Evolutionary conservation across 2,329 filamentous ascomycete species (phyloP), one percentile per base, ranked within the genome.

Genomic region (Fulvia fulva): DNA sequence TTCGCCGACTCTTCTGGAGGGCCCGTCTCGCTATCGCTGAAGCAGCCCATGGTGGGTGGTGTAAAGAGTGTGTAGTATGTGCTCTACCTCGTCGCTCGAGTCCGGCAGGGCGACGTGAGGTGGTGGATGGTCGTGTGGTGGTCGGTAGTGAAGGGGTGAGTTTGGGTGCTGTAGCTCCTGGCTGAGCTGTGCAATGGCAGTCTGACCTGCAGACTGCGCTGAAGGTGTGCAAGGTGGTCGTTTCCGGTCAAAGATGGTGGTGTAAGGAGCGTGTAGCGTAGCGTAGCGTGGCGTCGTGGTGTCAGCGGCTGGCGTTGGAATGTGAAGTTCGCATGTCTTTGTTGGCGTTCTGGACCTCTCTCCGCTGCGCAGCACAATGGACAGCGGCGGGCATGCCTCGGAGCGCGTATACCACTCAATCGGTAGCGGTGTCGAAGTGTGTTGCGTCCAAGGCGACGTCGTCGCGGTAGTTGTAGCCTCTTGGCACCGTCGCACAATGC

Each of bases 1-100:
- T 91, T 79, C 66, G 78, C 75, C 62, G 77, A 73, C 61, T 80
- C 75, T 56, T 74, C 70, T 51, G 78, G 74, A 19, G 70, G 65
- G 44, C 70, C 71, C 55, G 73, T 73, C 51, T 73, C 72, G 37
- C 71, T 64, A 30, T 73, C 70, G 43, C 70, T 67, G 53, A 59
- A 65, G 61, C 73, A 74, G 57, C 70, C 70, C 73, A 75, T 75
- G 41, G 46, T 65, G 61, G 34, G 30, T 34, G 23, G 43, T 37
- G 30, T 57, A 46, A 37, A 41, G 34, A 45, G 47, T 16, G 47
- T 50, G 26, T 50, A 12, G 6, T 21, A 32, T 19, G 44, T 25
- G 49, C 26, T 47, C 47, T 3, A 25, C n/a, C 21, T 44, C 44
- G 46, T 51, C 52, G 57, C 60, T 60, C 23, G 46, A 47, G 57